phyloP scores from a whole-genome alignment of 169 alveolate genomes.

The Babesia gibsoni region DNA sequence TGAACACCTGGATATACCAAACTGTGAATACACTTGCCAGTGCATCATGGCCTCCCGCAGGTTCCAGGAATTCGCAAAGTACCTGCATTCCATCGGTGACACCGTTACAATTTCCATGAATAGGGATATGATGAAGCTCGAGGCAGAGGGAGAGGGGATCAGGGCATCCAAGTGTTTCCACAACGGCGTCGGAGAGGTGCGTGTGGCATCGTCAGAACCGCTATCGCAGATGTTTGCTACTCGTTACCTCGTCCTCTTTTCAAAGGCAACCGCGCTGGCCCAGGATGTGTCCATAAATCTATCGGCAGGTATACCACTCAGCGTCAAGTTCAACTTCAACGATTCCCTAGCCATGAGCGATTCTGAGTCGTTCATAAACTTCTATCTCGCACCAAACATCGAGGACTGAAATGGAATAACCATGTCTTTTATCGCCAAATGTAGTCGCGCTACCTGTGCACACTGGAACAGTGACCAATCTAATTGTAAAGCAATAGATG shows the following conservation, averaged over 20 bases:
- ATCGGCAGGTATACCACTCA: slow-evolving; percentile 80
- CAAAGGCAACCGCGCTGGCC: slow-evolving; percentile 80
- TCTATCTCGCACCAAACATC: slow-evolving; percentile 76
- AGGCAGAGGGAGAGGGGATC: slow-evolving; percentile 81
- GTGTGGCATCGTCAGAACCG: slow-evolving; percentile 73
- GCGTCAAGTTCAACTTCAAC: slow-evolving; percentile 69
- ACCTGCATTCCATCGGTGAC: slow-evolving; percentile 80
- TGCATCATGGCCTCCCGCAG: slow-evolving; percentile 78
- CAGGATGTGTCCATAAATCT: slow-evolving; percentile 80
- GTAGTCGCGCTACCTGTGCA: no score
- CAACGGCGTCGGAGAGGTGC: slow-evolving; percentile 78
- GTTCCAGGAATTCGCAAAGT: slow-evolving; percentile 81
- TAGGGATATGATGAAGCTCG: slow-evolving; percentile 74
- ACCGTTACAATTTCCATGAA: slow-evolving; percentile 80
- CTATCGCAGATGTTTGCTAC: slow-evolving; percentile 82
- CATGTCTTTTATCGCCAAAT: no score
- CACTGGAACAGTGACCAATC: not conserved
- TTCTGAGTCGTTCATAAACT: slow-evolving; percentile 57
- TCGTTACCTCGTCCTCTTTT: slow-evolving; percentile 76
- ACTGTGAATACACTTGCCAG: slow-evolving; percentile 78
- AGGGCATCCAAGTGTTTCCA: slow-evolving; percentile 76
- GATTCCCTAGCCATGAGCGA: slow-evolving; percentile 50
- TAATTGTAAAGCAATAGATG: no score
- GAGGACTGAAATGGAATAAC: slow-evolving; percentile 72
- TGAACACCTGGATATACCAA: slow-evolving; percentile 81